Conservation (phyloP, 2,329 filamentous ascomycete genomes). For the Cladosporium halotolerans region DNA sequence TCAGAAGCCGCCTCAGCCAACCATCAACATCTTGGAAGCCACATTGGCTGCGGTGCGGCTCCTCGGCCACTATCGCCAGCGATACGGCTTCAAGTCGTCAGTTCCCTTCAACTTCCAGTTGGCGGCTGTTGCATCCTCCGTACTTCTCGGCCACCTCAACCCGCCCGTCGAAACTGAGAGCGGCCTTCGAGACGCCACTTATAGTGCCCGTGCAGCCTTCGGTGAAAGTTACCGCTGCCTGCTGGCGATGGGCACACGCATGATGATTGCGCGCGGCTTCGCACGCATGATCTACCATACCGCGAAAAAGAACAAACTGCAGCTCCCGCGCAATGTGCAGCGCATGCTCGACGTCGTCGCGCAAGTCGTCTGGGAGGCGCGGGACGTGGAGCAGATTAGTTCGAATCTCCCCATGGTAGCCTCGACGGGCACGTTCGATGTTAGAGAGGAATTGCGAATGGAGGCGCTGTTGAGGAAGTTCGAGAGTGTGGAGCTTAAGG, state of each 20-base stretch:
- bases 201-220: background rate
- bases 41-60: background rate
- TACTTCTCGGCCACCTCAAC: background rate
- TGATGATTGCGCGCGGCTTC: conserved; percentile 1
- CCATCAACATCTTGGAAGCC: too few species aligned
- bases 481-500: too few species aligned
- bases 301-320: too few species aligned
- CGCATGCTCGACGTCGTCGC: conserved; percentile 1
- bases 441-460: too few species aligned
- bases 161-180: too few species aligned
- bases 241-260: background rate
- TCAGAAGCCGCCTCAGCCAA: background rate
- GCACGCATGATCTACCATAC: conserved; percentile 1
- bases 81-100: background rate
- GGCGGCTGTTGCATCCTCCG: background rate
- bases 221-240: background rate
- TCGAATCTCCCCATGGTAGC: background rate
- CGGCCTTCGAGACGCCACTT: too few species aligned
- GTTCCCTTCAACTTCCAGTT: background rate
- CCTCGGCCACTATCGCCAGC: background rate
- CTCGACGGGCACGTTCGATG: too few species aligned
- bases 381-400: background rate
- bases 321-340: background rate
- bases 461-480: too few species aligned
- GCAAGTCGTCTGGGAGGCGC: background rate